A percentile compares a stretch with the other conserved stretches of the same genome.
These are phyloP conservation scores for Heritiera fomes DNA, from an alignment of 345 rosid species.

Conservation along the genomic window DNA sequence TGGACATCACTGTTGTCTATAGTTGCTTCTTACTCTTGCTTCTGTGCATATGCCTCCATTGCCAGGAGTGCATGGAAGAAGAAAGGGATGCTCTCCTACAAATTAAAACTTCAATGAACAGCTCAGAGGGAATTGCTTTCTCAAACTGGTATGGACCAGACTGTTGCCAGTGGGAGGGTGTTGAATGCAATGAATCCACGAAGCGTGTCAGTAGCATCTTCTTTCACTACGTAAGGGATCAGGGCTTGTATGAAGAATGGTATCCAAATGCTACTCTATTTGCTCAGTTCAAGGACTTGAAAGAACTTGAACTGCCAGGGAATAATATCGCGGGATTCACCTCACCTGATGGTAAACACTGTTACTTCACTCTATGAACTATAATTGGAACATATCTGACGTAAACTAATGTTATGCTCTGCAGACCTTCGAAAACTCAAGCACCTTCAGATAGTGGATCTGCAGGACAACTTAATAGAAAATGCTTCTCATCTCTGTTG, in stretches of 20 bases:
- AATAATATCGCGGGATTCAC: constrained; percentile 22
- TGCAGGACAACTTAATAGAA: background rate
- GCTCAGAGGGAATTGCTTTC: constrained; percentile 10
- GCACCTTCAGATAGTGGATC: background rate
- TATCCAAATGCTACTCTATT: constrained; percentile 23
- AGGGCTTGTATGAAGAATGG: background rate
- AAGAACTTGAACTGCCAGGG: constrained; percentile 16
- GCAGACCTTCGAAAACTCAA: background rate
- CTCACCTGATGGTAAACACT: constrained; percentile 17
- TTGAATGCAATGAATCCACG: background rate
- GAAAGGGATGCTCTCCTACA: constrained; percentile 26
- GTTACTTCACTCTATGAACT: background rate
- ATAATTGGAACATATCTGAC: background rate
- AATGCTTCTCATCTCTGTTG: constrained; percentile 18
- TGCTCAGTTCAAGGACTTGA: constrained; percentile 19
- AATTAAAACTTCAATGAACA: constrained; percentile 19
- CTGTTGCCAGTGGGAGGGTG: constrained; percentile 26
- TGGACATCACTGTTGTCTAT: background rate
- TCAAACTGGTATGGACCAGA: constrained; percentile 27
- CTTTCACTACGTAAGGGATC: background rate
- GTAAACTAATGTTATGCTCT: background rate
- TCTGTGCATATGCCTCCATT: background rate
- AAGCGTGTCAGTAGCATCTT: background rate
- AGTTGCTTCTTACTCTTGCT: background rate
- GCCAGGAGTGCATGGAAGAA: constrained; percentile 19